phyloP scores from a whole-genome alignment of 192 early-diverging fungal species.

The Chytriomyces hyalinus region DNA sequence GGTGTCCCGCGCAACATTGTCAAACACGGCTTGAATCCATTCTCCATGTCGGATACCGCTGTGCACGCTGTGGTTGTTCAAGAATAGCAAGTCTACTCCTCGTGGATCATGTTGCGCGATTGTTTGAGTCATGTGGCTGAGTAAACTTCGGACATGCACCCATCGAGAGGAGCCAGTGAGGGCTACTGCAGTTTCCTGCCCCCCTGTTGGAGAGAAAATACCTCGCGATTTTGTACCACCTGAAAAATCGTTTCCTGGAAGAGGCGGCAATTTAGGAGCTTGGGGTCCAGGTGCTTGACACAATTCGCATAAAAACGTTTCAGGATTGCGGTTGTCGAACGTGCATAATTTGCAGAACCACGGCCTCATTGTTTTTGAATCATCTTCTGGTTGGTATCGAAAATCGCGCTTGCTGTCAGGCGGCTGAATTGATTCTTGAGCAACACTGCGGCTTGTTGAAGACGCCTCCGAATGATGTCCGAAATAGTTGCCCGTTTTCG shows the following conservation, averaged over 20 bases:
- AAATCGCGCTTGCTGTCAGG: too few species aligned
- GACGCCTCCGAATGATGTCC: too few species aligned
- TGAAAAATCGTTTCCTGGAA: not conserved
- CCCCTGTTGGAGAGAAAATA: not conserved
- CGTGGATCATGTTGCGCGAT: constrained; percentile 9
- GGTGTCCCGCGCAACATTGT: constrained; percentile 13
- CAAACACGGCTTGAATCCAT: constrained; percentile 2
- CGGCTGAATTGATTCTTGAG: not conserved
- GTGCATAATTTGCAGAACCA: constrained; percentile 1
- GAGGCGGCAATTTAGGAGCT: not conserved
- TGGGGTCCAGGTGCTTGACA: not conserved
- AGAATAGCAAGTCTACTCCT: constrained; percentile 15
- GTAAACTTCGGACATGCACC: not conserved
- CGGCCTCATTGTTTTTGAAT: not conserved
- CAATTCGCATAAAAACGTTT: not conserved
- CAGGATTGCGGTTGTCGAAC: not conserved
- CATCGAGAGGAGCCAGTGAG: constrained; percentile 3
- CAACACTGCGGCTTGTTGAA: not conserved
- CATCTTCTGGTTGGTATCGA: not conserved
- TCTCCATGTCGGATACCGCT: not conserved
- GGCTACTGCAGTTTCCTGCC: not conserved
- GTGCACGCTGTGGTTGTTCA: constrained; percentile 1
- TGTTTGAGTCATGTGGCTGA: not conserved
- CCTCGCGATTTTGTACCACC: not conserved
- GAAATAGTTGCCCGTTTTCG: too few species aligned